Percentiles rank a stretch among this genome's conserved stretches.
phyloP scores from a whole-genome alignment of 2,329 filamentous ascomycete species.

The Tolypocladium album region DNA sequence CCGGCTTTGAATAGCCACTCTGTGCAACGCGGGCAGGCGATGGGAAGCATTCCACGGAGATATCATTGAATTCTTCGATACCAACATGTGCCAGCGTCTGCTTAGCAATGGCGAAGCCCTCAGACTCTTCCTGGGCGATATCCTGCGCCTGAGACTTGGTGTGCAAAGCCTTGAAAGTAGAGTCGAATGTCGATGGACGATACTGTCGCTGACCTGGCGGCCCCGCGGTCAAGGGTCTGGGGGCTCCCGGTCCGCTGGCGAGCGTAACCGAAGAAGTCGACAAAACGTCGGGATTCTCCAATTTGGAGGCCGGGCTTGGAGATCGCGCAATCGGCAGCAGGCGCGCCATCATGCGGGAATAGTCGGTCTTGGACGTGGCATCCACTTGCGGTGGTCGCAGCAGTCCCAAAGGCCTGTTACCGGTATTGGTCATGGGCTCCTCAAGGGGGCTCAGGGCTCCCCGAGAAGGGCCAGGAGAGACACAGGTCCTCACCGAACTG shows the following conservation, averaged over 20 bases:
- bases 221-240: constrained; percentile 41
- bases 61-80: constrained; percentile 7
- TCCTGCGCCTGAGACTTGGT: constrained; percentile 12
- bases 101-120: constrained; percentile 10
- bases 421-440: background rate
- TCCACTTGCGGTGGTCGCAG: constrained; percentile 4
- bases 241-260: constrained; percentile 27
- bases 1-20: background rate
- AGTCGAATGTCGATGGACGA: constrained; percentile 31
- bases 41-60: background rate
- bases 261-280: constrained; percentile 7
- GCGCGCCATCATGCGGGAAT: background rate
- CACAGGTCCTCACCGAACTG: background rate
- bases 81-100: constrained; percentile 11
- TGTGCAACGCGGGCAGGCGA: background rate
- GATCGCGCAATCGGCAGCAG: constrained; percentile 2
- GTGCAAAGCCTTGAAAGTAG: constrained; percentile 22
- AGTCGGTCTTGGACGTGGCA: background rate
- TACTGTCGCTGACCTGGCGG: constrained; percentile 43
- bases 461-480: background rate
- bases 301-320: background rate
- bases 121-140: constrained; percentile 13
- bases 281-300: background rate
- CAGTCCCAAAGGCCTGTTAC: background rate
- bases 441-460: background rate